These are phyloP conservation scores for Diaporthe ampelina DNA, from an alignment of 2,329 filamentous ascomycete genomes.

Conservation along the genomic window DNA sequence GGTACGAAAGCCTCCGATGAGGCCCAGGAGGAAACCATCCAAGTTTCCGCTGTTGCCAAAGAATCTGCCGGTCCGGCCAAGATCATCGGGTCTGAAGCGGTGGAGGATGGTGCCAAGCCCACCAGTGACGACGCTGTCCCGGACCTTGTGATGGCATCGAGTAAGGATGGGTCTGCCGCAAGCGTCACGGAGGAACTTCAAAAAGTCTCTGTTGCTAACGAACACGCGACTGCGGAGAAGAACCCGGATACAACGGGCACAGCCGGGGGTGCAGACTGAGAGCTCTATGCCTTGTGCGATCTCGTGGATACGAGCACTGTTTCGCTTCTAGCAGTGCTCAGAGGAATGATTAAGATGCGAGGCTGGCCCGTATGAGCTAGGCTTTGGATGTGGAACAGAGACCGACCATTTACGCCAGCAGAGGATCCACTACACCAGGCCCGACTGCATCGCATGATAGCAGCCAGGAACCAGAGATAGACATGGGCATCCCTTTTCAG, in stretches of 20 bases:
- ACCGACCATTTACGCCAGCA: neutral
- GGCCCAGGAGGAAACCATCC: neutral
- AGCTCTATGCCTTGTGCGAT: neutral
- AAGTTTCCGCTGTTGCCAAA: neutral
- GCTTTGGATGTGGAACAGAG: neutral
- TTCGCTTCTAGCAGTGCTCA: neutral
- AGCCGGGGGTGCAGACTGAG: neutral
- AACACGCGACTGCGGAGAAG: neutral
- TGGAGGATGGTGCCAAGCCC: neutral
- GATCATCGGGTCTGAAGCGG: neutral
- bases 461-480: neutral
- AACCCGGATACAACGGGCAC: neutral
- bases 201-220: neutral
- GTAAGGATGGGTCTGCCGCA: neutral
- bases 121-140: neutral
- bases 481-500: neutral
- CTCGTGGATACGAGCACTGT: neutral
- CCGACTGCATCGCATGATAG: neutral
- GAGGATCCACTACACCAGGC: neutral
- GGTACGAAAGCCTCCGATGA: neutral
- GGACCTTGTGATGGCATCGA: neutral
- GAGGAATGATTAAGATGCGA: neutral
- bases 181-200: slow-evolving; percentile 2
- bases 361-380: neutral
- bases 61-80: neutral